Evolutionary conservation across 2,329 filamentous ascomycete genomes (phyloP).

Genomic region (Sporothrix protearum): DNA sequence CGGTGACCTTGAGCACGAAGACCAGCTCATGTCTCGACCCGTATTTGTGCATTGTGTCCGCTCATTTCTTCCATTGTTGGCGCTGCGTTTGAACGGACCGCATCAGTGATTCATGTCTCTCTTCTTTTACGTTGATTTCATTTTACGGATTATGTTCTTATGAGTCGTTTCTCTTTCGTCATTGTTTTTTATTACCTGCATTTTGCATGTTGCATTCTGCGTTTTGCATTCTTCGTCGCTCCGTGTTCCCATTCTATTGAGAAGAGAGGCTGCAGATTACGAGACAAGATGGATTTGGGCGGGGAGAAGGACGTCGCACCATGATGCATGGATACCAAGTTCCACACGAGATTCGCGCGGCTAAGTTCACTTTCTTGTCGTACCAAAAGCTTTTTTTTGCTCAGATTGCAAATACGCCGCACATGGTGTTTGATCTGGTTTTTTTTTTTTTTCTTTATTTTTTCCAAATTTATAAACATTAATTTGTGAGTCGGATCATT

Average conservation of each 20-base stretch:
- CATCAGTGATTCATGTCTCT: not conserved
- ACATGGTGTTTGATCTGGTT: not conserved
- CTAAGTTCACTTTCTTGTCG: not conserved
- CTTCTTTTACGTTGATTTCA: not conserved
- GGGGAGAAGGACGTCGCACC: not conserved
- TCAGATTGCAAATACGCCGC: conserved; percentile 7
- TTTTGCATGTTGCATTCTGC: not conserved
- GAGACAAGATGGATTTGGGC: not conserved
- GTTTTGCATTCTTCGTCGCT: not conserved
- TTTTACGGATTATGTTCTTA: not conserved
- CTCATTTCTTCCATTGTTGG: not conserved
- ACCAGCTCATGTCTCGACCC: not conserved
- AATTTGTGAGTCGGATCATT: not conserved
- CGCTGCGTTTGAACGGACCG: not conserved
- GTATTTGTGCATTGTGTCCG: not conserved
- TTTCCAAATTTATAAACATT: no score
- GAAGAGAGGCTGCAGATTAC: not conserved
- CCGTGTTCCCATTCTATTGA: not conserved
- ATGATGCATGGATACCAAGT: not conserved
- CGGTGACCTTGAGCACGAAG: conserved; percentile 33
- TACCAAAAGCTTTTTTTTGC: not conserved
- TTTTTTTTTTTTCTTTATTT: not conserved
- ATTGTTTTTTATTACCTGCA: not conserved
- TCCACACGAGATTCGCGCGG: not conserved
- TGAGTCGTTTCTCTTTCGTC: not conserved